Conservation (phyloP, 768 basidiomycete genomes). For the Tephrocybe sp. region DNA sequence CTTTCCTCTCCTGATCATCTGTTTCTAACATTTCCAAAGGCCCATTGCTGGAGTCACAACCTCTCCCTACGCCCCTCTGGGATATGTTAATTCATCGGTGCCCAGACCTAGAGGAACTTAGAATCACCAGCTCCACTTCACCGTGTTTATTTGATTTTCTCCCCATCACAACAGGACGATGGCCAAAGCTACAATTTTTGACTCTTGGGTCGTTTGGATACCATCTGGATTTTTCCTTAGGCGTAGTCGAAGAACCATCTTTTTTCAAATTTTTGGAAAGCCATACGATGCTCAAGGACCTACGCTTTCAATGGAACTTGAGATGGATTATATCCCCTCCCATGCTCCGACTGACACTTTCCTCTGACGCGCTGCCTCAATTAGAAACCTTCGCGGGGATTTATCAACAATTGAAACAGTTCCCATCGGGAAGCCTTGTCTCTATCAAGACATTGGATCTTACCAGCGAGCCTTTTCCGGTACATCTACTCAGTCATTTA, state of each 20-base stretch:
- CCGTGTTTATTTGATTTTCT: slow-evolving; percentile 42
- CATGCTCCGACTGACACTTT: slow-evolving; percentile 30
- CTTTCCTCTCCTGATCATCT: not conserved
- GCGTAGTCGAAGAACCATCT: slow-evolving; percentile 24
- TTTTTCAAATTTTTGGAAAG: slow-evolving; percentile 35
- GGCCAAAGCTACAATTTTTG: slow-evolving; percentile 38
- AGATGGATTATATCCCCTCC: slow-evolving; percentile 47
- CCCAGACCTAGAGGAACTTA: slow-evolving; percentile 46
- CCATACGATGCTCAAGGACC: slow-evolving; percentile 36
- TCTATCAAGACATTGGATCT: slow-evolving; percentile 41
- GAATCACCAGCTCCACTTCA: slow-evolving; percentile 46
- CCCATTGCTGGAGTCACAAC: slow-evolving; percentile 35
- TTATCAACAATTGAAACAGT: slow-evolving; percentile 41
- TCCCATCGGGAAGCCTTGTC: slow-evolving; percentile 27
- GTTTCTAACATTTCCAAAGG: slow-evolving; percentile 21
- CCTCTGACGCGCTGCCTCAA: slow-evolving; percentile 25
- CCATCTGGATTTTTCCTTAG: slow-evolving; percentile 39
- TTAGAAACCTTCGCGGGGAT: slow-evolving; percentile 44
- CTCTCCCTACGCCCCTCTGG: slow-evolving; percentile 41
- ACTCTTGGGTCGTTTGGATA: slow-evolving; percentile 52
- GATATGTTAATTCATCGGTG: slow-evolving; percentile 45
- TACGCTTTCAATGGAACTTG: slow-evolving; percentile 50
- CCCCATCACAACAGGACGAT: slow-evolving; percentile 34
- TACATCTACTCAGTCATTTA: slow-evolving; percentile 28
- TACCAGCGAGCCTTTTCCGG: slow-evolving; percentile 47